Conservation (phyloP, 768 basidiomycete genomes). For the Pleurotus salmoneostramineus region DNA sequence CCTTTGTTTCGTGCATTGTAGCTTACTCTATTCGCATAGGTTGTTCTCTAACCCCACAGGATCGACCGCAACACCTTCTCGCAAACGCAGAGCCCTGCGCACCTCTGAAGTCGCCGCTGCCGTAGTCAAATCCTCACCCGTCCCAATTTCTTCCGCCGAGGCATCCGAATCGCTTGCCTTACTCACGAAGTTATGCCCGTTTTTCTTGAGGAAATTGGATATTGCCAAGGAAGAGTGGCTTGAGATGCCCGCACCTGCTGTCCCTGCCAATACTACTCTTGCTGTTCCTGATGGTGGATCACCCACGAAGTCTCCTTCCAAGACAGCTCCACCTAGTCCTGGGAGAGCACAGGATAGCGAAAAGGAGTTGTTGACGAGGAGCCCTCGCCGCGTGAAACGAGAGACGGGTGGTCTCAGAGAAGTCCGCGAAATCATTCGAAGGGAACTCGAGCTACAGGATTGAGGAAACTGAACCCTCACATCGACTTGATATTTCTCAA, state of each 20-base stretch:
- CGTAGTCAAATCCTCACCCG: constrained; percentile 75
- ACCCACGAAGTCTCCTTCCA: constrained; percentile 31
- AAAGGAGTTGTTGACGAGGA: constrained; percentile 58
- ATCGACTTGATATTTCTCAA: too few relatives aligned
- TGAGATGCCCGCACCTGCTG: constrained; percentile 51
- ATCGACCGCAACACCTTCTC: constrained; percentile 46
- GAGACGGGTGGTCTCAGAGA: constrained; percentile 74
- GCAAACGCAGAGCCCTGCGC: constrained; percentile 73
- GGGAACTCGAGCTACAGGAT: constrained; percentile 72
- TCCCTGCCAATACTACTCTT: constrained; percentile 12
- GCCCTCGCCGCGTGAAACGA: constrained; percentile 67
- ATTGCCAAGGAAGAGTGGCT: constrained; percentile 58
- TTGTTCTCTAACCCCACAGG: constrained; percentile 66
- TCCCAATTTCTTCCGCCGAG: constrained; percentile 75
- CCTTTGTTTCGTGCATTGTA: neutral
- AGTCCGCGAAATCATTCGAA: constrained; percentile 77
- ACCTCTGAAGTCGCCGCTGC: constrained; percentile 62
- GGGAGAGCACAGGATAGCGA: constrained; percentile 60
- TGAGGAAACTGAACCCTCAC: constrained; percentile 18
- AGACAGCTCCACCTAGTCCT: constrained; percentile 45
- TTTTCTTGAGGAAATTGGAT: constrained; percentile 66
- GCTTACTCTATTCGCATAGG: constrained; percentile 32
- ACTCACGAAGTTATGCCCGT: constrained; percentile 69
- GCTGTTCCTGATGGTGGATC: constrained; percentile 17
- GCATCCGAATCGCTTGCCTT: constrained; percentile 71